A percentile compares a stretch with the other conserved stretches of the same genome.
Evolutionary conservation across 257 asterid species (phyloP).

Genomic region (Solanum chilense): DNA sequence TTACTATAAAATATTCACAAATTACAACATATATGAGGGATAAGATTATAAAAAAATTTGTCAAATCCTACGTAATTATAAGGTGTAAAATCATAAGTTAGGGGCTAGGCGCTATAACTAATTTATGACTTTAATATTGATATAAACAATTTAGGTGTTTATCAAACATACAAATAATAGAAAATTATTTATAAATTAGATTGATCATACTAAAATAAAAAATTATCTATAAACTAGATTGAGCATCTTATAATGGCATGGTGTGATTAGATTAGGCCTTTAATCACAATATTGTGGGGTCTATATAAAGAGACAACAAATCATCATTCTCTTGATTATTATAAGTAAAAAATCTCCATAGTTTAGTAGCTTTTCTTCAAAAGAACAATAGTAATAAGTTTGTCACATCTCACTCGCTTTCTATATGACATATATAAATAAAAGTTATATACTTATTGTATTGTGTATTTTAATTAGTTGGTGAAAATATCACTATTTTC

Average conservation of each 20-base stretch:
- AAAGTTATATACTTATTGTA: neutral
- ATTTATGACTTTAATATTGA: neutral
- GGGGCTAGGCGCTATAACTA: neutral
- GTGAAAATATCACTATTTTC: neutral
- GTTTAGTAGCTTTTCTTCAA: neutral
- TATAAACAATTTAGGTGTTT: neutral
- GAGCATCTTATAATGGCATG: neutral
- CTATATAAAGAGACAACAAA: neutral
- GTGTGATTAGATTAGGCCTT: neutral
- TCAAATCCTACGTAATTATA: neutral
- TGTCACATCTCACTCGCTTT: slow-evolving; percentile 9
- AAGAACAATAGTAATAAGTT: neutral
- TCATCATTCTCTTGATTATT: neutral
- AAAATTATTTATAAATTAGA: neutral
- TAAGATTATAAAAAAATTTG: neutral
- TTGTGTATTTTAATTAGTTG: neutral
- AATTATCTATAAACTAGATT: neutral
- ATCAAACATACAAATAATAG: neutral
- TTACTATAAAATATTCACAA: neutral
- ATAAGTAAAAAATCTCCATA: slow-evolving; percentile 1
- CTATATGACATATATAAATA: neutral
- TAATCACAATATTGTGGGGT: neutral
- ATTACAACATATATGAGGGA: neutral
- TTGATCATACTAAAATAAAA: neutral
- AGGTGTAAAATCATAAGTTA: neutral